Base-by-base conservation (phyloP, 805 yeast genomes). In the Wickerhamiella domercqiae region DNA sequence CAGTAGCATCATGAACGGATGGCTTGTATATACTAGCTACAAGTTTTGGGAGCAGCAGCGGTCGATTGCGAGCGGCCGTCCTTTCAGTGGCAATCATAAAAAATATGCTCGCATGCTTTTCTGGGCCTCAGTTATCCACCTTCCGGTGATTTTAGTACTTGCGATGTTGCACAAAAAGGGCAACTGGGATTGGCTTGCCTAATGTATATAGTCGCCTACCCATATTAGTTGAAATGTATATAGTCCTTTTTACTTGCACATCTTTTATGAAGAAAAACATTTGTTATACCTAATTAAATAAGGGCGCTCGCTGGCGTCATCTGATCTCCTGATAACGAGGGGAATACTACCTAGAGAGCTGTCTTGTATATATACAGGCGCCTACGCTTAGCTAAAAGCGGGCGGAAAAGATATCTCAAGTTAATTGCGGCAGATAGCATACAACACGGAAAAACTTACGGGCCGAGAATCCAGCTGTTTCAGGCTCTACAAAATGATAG, bases 131-230 rank as follows among this genome's bases (percentile, higher is more conserved):
- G 94, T 90, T 1, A 73, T 87, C 75, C 97, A 90, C 49, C 61
- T 90, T 33, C 98, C 99, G 0, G 86, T 79, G 0, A 78, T 93
- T 13, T 62, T 90, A 38, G 77, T 84, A 15, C 62, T 90, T 42
- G 96, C 97, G 1, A 87, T 90, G 84, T 56, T 90, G 36, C 97
- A 90, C 58, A 90, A 90, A 59, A 77, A 77, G 55, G 95, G 95
- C 4, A 83, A 84, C 54, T 87, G 96, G 96, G 94, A 84, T 53
- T 67, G 80, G 64, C 49, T 76, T 21, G 21, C 29, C 26, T 22
- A n/a, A 30, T 35, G 19, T 13, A 18, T 15, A n/a, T n/a, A n/a
- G n/a, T 24, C 3, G 6, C 22, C 19, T 25, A 9, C 14, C 7
- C 26, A 18, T n/a, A n/a, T 4, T 5, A 13, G 37, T 11, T 4